Conservation (phyloP, 2,329 filamentous ascomycete genomes). For the Sporothrix phasma region DNA sequence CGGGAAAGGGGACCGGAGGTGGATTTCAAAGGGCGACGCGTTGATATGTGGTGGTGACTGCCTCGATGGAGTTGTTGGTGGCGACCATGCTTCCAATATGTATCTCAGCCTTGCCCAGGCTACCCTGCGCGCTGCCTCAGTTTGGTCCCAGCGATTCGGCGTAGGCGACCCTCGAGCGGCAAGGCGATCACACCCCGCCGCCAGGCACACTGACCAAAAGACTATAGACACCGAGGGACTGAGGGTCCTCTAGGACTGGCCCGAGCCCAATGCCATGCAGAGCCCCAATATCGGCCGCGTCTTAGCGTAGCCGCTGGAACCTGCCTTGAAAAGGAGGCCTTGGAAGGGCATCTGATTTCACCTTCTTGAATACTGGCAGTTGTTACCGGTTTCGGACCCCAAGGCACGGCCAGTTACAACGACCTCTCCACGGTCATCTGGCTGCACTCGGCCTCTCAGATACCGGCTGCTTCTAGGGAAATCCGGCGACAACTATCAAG, state of each 20-base stretch:
- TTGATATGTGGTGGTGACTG: neutral
- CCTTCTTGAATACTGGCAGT: neutral
- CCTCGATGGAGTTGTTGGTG: neutral
- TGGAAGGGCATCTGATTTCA: neutral
- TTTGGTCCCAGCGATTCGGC: neutral
- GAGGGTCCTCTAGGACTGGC: neutral
- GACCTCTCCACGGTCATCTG: too few species aligned
- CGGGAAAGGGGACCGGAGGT: neutral
- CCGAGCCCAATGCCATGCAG: neutral
- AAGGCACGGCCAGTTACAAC: too few species aligned
- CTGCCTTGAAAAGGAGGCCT: neutral
- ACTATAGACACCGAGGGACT: too few species aligned
- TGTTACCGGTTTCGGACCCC: too few species aligned
- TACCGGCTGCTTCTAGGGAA: too few species aligned
- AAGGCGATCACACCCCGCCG: neutral
- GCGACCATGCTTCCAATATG: slow-evolving; percentile 8
- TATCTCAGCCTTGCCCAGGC: slow-evolving; percentile 15
- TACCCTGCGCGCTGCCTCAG: neutral
- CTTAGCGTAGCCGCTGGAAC: neutral
- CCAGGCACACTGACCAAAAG: neutral
- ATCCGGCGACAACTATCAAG: too few species aligned
- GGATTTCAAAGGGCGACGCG: neutral
- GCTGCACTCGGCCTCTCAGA: too few species aligned
- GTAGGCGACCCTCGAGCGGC: neutral
- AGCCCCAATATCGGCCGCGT: slow-evolving; percentile 2